Evolutionary conservation across 805 yeast genomes (phyloP).

Genomic region (Ogataea haglerorum): DNA sequence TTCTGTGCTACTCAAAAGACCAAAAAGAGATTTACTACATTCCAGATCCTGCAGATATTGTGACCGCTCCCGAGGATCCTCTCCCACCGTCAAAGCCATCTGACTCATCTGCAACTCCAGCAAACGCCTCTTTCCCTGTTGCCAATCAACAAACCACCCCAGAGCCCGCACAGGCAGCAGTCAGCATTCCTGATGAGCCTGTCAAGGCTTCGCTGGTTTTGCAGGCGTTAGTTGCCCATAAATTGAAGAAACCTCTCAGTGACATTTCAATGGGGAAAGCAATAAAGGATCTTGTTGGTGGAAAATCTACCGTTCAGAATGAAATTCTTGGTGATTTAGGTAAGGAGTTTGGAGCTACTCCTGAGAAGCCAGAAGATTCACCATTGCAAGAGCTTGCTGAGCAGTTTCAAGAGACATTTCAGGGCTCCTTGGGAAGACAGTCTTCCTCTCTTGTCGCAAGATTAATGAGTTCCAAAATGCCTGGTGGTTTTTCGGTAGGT

Average conservation of each 20-base stretch:
- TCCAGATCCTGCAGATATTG: slow-evolving; percentile 65
- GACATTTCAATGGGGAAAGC: slow-evolving; percentile 87
- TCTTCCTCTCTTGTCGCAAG: slow-evolving; percentile 85
- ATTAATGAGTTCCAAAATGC: slow-evolving; percentile 95
- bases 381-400: slow-evolving; percentile 96
- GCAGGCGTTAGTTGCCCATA: slow-evolving; percentile 91
- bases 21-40: slow-evolving; percentile 95
- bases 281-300: slow-evolving; percentile 95
- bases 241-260: slow-evolving; percentile 86
- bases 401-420: slow-evolving; percentile 85
- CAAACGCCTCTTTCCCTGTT: slow-evolving; percentile 24
- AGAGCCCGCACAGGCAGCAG: slow-evolving; percentile 78
- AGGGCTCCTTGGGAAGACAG: slow-evolving; percentile 90
- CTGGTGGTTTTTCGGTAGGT: slow-evolving; percentile 97
- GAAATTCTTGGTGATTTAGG: slow-evolving; percentile 98
- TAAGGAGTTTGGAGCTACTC: slow-evolving; percentile 96
- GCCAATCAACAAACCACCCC: slow-evolving; percentile 59
- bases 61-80: slow-evolving; percentile 35
- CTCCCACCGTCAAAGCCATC: slow-evolving; percentile 27
- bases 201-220: slow-evolving; percentile 77
- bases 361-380: slow-evolving; percentile 98
- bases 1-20: slow-evolving; percentile 92
- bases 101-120: background rate
- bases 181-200: slow-evolving; percentile 84
- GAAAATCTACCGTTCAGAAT: slow-evolving; percentile 97